Evolutionary conservation across 2,329 filamentous ascomycete genomes (phyloP).

Genomic region (Cordyceps tenuipes): DNA sequence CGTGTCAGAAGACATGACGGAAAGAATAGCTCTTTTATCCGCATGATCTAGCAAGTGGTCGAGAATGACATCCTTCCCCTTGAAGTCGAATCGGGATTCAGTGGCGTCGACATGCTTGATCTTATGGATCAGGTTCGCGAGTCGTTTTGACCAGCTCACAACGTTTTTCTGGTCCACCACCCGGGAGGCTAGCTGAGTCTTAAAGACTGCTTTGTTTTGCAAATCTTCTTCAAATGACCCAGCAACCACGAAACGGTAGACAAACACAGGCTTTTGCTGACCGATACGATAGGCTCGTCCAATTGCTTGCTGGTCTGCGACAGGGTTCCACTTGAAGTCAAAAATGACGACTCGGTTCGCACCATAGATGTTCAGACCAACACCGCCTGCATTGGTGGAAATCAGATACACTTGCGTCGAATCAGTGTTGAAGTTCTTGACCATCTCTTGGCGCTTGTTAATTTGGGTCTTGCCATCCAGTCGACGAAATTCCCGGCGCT

Average conservation of each 20-base stretch:
- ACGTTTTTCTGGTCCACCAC: conserved; percentile 80
- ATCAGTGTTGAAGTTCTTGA: conserved; percentile 60
- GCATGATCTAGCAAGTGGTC: conserved; percentile 36
- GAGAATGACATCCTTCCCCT: conserved; percentile 57
- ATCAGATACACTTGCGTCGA: conserved; percentile 61
- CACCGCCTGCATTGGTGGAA: conserved; percentile 72
- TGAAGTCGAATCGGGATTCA: conserved; percentile 34
- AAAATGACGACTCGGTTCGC: conserved; percentile 84
- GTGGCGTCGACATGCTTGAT: conserved; percentile 42
- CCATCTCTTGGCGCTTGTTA: conserved; percentile 48
- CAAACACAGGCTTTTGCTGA: conserved; percentile 70
- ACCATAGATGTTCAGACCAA: conserved; percentile 74
- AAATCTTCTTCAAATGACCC: conserved; percentile 73
- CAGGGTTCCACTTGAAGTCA: conserved; percentile 74
- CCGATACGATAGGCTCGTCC: conserved; percentile 81
- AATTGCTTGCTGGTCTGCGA: conserved; percentile 77
- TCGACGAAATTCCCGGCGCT: conserved; percentile 42
- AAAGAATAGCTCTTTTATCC: conserved; percentile 34
- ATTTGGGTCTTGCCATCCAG: conserved; percentile 61
- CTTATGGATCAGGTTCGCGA: conserved; percentile 48
- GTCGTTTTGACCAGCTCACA: conserved; percentile 53
- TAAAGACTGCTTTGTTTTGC: conserved; percentile 70
- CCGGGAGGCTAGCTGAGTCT: conserved; percentile 67
- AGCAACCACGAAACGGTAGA: conserved; percentile 72
- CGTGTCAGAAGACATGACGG: conserved; percentile 60